Percentiles rank a stretch among this genome's conserved stretches.
Evolutionary conservation across 2,329 filamentous ascomycete genomes (phyloP).

Genomic region (Cercospora sp.): DNA sequence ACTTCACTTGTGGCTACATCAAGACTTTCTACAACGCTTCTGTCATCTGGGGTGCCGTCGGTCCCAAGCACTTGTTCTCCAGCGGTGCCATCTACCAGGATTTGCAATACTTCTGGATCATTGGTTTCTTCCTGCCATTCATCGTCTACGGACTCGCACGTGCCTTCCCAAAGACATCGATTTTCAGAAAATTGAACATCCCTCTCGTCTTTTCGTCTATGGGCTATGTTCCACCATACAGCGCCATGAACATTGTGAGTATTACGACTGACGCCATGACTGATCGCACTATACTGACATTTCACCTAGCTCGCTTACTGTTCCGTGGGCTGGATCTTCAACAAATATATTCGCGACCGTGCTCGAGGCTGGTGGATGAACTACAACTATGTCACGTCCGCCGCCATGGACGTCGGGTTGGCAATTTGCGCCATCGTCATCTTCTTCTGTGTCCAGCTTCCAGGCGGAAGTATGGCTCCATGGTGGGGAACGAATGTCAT

Average conservation of each 20-base stretch:
- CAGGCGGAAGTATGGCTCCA: constrained; percentile 74
- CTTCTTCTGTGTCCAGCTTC: constrained; percentile 83
- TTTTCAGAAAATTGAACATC: constrained; percentile 27
- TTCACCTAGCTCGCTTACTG: constrained; percentile 74
- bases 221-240: constrained; percentile 81
- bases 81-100: constrained; percentile 71
- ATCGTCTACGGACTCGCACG: constrained; percentile 65
- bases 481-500: constrained; percentile 53
- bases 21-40: constrained; percentile 30
- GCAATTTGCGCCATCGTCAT: constrained; percentile 83
- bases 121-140: constrained; percentile 73
- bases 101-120: constrained; percentile 77
- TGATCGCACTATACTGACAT: no score
- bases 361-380: constrained; percentile 68
- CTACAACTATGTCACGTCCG: constrained; percentile 86
- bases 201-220: constrained; percentile 80
- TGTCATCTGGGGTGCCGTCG: constrained; percentile 32
- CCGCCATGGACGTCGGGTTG: constrained; percentile 77
- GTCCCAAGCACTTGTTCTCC: constrained; percentile 46
- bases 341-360: constrained; percentile 68
- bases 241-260: constrained; percentile 65
- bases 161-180: constrained; percentile 21
- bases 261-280: no score
- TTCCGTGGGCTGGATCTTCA: constrained; percentile 81
- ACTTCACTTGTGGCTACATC: constrained; percentile 28